phyloP scores from a whole-genome alignment of 257 asterid species.

The Lithospermum erythrorhizon region DNA sequence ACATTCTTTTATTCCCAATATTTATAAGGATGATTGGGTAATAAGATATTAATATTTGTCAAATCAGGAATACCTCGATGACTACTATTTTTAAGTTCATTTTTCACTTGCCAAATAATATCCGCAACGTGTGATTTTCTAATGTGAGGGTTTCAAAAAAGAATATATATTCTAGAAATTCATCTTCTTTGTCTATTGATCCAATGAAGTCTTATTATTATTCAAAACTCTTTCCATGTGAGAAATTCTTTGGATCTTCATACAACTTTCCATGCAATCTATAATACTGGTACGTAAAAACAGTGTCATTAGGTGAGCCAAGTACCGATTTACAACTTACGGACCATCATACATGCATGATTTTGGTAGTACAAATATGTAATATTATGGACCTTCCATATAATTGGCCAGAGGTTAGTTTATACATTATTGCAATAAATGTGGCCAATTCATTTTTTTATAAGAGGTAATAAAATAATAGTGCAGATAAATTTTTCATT shows the following conservation, averaged over 20 bases:
- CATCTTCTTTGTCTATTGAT: no score
- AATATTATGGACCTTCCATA: constrained; percentile 80
- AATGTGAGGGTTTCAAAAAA: no score
- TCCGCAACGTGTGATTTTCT: no score
- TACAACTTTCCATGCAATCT: constrained; percentile 77
- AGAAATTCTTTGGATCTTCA: constrained; percentile 82
- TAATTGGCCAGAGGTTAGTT: constrained; percentile 56
- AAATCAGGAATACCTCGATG: no score
- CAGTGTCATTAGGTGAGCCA: constrained; percentile 85
- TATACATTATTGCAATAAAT: neutral
- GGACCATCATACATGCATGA: constrained; percentile 89
- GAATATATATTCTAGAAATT: no score
- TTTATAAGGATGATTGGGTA: no score
- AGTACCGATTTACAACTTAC: constrained; percentile 73
- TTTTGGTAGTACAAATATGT: constrained; percentile 92
- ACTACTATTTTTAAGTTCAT: no score
- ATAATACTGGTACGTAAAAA: constrained; percentile 74
- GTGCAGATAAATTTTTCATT: neutral
- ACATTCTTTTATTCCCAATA: no score
- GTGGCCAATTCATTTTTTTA: no score
- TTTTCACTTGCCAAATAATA: no score
- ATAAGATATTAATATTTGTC: no score
- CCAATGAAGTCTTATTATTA: no score
- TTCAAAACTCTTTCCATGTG: constrained; percentile 6
- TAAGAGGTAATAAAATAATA: neutral